phyloP scores from a whole-genome alignment of 257 asterid species.

The Solanum raphanifolium region DNA sequence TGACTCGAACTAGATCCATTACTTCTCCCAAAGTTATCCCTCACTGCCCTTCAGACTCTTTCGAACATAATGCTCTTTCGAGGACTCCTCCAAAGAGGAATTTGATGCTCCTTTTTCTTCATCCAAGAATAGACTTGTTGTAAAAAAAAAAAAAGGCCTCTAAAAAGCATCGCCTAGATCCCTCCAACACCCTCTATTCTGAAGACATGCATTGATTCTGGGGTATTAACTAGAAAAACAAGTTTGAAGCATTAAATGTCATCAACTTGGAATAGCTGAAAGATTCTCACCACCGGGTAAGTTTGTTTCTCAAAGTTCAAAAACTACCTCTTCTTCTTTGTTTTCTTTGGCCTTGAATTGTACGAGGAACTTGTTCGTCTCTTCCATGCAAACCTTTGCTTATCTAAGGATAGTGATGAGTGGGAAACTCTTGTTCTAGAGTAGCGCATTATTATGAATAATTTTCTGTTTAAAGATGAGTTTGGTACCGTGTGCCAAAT shows the following conservation, averaged over 20 bases:
- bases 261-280: background rate
- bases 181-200: background rate
- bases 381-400: background rate
- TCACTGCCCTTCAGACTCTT: background rate
- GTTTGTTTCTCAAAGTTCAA: background rate
- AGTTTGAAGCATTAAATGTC: background rate
- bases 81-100: background rate
- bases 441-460: background rate
- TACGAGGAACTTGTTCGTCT: background rate
- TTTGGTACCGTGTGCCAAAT: background rate
- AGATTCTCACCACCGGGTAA: no score
- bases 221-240: background rate
- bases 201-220: background rate
- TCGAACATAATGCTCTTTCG: background rate
- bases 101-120: background rate
- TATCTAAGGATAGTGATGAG: background rate
- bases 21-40: background rate
- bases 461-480: background rate
- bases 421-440: background rate
- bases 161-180: background rate
- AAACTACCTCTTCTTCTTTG: background rate
- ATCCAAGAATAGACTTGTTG: background rate
- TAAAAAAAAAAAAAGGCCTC: background rate
- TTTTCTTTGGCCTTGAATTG: background rate
- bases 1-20: background rate